These are phyloP conservation scores for Acidomyces sp. DNA, from an alignment of 495 filamentous ascomycete genomes.

Conservation along the genomic window DNA sequence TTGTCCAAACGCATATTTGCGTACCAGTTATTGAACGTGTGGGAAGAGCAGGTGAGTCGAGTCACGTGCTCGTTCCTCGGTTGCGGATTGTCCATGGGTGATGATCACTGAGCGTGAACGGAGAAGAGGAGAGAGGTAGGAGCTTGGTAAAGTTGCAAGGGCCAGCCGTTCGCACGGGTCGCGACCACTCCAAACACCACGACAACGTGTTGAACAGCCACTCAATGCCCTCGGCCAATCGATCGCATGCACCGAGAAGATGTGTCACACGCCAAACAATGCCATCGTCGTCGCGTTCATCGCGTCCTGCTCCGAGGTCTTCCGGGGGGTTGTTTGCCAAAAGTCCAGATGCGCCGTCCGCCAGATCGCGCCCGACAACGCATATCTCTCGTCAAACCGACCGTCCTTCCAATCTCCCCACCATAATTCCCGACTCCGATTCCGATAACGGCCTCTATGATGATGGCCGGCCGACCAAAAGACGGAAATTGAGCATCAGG, in stretches of 20 bases:
- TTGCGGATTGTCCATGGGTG: too few species aligned
- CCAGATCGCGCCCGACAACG: background rate
- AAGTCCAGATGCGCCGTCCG: background rate
- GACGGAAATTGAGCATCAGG: conserved; percentile 5
- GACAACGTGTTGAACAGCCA: background rate
- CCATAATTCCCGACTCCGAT: background rate
- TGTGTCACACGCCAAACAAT: background rate
- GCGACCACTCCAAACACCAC: too few species aligned
- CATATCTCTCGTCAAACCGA: background rate
- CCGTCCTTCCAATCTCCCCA: background rate
- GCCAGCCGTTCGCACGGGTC: too few species aligned
- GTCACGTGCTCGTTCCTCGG: too few species aligned
- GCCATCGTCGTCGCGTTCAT: background rate
- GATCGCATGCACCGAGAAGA: background rate
- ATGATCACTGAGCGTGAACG: too few species aligned
- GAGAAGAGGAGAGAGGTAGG: too few species aligned
- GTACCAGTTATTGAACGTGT: too few species aligned
- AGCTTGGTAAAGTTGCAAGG: too few species aligned
- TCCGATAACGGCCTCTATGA: conserved; percentile 1
- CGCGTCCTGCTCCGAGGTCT: background rate
- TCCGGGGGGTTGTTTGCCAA: conserved; percentile 1
- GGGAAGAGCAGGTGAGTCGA: too few species aligned
- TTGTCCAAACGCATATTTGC: too few species aligned
- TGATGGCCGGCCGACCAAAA: conserved; percentile 15
- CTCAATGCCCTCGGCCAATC: background rate